Percentiles rank a stretch among this genome's conserved stretches.
phyloP scores from a whole-genome alignment of 2,329 filamentous ascomycete genomes.

The Pseudocercospora ulei region DNA sequence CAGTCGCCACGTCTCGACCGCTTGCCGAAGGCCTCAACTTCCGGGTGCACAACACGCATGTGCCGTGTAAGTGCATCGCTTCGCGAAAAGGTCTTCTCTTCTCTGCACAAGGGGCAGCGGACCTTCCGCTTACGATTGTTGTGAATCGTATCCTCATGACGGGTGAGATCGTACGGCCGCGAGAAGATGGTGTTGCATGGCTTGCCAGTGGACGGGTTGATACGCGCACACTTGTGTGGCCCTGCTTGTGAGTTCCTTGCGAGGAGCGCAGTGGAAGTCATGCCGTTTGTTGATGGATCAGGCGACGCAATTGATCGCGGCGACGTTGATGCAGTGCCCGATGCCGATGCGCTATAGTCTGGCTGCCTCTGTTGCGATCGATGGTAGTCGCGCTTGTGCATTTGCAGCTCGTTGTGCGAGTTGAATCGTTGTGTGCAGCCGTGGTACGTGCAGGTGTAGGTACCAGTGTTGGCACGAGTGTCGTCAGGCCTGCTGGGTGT shows the following conservation, averaged over 20 bases:
- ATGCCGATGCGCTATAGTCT: conserved; percentile 34
- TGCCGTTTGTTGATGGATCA: conserved; percentile 32
- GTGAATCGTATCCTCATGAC: conserved; percentile 96
- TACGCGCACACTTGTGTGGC: conserved; percentile 82
- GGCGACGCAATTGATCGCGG: conserved; percentile 30
- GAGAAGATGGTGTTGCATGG: conserved; percentile 92
- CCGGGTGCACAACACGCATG: conserved; percentile 87
- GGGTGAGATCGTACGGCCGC: conserved; percentile 86
- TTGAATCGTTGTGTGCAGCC: conserved; percentile 83
- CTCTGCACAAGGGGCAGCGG: conserved; percentile 80
- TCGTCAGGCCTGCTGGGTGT: conserved; percentile 48
- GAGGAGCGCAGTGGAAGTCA: conserved; percentile 48
- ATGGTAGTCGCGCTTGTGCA: conserved; percentile 91
- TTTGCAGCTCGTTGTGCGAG: conserved; percentile 74
- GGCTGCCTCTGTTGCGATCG: conserved; percentile 51
- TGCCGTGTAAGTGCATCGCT: conserved; percentile 91
- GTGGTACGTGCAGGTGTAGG: conserved; percentile 93
- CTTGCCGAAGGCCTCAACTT: conserved; percentile 71
- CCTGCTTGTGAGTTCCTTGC: conserved; percentile 77
- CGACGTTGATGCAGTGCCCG: conserved; percentile 29
- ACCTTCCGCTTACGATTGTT: conserved; percentile 92
- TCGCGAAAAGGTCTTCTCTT: conserved; percentile 94
- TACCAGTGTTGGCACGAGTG: conserved; percentile 66
- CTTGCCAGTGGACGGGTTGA: conserved; percentile 91
- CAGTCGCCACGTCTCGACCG: conserved; percentile 36